Evolutionary conservation across 768 basidiomycete genomes (phyloP), one percentile per base, ranked within the genome.

Genomic region (Lanmaoa rubissima): DNA sequence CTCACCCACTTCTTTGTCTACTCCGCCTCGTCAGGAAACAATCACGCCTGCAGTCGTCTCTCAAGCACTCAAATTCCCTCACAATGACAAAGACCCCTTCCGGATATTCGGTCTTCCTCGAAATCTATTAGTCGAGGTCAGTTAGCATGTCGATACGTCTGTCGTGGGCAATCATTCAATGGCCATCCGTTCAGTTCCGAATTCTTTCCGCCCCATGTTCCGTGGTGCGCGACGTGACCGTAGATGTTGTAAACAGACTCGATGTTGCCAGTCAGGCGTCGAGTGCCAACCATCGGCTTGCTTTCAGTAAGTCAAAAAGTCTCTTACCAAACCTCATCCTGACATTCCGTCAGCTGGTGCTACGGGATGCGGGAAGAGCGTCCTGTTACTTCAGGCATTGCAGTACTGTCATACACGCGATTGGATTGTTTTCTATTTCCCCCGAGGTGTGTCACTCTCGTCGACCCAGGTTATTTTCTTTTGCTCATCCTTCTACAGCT

Each of bases 341-440:
- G 46, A 61, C 53, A 17, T 48, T 16, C 21, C 48, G 13, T n/a
- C 64, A 93, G 87, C 85, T 58, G 94, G 94, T 14, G 73, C 80
- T 7, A 58, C 81, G 10, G 94, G 94, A 6, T 85, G 82, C 53
- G 94, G 94, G 41, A 97, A 96, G 74, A 90, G 87, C 53, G 84
- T 82, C 58, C 69, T 90, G 10, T 72, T 96, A 32, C 74, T 94
- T 10, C 94, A 97, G 69, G 80, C 87, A 0, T 83, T 90, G 0
- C 78, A 88, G 39, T 85, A 91, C 59, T 86, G 85, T 35, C 63
- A 79, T 11, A 71, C 79, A 3, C 79, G 82, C 21, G 80, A 81
- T 28, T 94, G 92, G 90, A 79, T 95, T 21, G 90, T 93, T 17
- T 71, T 95, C 17, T 97, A 94, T 68, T 81, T 94, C 26, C 92